Evolutionary conservation across 1,139 yeast genomes (phyloP), one percentile per base, ranked within the genome.

Genomic region (Yamadazyma dendronema): DNA sequence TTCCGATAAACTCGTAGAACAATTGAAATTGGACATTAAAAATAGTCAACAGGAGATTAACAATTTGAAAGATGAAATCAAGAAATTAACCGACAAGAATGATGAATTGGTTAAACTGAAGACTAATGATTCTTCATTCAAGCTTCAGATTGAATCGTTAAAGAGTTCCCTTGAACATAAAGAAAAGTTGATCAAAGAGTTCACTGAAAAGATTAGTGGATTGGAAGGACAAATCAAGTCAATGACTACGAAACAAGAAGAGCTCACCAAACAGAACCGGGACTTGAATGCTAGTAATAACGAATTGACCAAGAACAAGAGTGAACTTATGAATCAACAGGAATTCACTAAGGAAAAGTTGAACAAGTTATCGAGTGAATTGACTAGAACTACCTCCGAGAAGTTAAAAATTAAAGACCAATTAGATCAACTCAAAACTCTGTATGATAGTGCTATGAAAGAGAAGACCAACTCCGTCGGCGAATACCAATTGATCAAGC

Each of bases 401-500:
- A 78, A 76, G 43, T 84, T 82, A 36, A 65, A 63, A 23, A 49
- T 79, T 9, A 50, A 60, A 3, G 77, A 74, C 36, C 74, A 79
- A 39, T 58, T 75, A 11, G 77, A 72, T 19, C 72, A 69, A n/a
- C 50, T 79, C 16, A 74, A 71, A 41, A 72, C 67, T 36, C 78
- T 78, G 42, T 72, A 69, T 42, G 80, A 76, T 19, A 62, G 71
- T 3, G 52, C 75, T 17, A 60, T 71, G 34, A 71, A 68, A 37
- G 63, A 75, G 17, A 78, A 74, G 43, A 54, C 70, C 34, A 60
- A 56, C 9, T 73, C 85, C 0, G 68, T 65, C 17, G 78, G 77
- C 25, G 81, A 81, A 42, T 68, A 77, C 12, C 86, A 80, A 42
- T 53, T 77, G 0, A 61, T 79, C 41, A 81, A 77, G 48, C 81